phyloP scores from a whole-genome alignment of 1,139 yeast genomes.

The Yamadazyma spencermartinsiae region DNA sequence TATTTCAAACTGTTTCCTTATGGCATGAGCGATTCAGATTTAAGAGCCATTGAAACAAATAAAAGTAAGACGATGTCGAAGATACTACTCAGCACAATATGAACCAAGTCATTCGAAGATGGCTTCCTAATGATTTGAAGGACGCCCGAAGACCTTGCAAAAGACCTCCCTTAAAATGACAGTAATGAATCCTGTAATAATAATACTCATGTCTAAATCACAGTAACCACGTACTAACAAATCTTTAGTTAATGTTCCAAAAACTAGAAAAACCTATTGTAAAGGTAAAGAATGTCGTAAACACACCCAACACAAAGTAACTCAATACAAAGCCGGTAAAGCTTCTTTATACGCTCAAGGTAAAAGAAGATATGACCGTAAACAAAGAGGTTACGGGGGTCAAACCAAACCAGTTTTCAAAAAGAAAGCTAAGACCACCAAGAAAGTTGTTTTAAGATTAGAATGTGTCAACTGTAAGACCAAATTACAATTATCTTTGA shows the following conservation, averaged over 20 bases:
- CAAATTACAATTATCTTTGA: slow-evolving; percentile 95
- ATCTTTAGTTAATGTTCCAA: slow-evolving; percentile 96
- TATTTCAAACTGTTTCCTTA: no score
- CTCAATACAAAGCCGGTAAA: slow-evolving; percentile 99
- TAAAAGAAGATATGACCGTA: slow-evolving; percentile 99
- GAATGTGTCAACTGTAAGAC: slow-evolving; percentile 99
- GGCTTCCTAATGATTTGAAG: no score
- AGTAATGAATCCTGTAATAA: no score
- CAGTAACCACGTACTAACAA: slow-evolving; percentile 14
- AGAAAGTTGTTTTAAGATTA: slow-evolving; percentile 98
- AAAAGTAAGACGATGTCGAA: no score
- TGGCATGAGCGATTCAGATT: no score
- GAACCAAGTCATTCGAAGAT: no score
- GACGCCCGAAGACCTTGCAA: no score
- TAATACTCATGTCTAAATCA: no score
- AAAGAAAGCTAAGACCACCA: slow-evolving; percentile 99
- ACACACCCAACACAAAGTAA: slow-evolving; percentile 99
- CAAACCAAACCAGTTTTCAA: slow-evolving; percentile 99
- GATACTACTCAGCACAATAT: no score
- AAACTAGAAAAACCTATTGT: slow-evolving; percentile 99
- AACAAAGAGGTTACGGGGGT: slow-evolving; percentile 99
- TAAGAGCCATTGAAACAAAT: no score
- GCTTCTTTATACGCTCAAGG: slow-evolving; percentile 99
- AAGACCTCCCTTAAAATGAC: no score
- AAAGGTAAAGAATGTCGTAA: slow-evolving; percentile 98